Base-by-base conservation (phyloP, 306 rosid species). In the Myrica gale region DNA sequence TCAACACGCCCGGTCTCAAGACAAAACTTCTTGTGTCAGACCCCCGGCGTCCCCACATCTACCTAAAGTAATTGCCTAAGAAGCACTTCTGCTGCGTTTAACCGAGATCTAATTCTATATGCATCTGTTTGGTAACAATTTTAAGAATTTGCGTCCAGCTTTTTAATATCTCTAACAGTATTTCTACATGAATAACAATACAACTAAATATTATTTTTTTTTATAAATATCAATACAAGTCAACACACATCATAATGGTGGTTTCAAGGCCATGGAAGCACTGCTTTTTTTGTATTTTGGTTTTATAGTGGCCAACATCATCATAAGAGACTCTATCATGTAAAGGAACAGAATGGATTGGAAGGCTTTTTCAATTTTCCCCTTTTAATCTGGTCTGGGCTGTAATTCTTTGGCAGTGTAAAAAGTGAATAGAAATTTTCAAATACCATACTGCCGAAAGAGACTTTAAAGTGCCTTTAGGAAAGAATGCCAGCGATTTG, bases 401-500 rank as follows among this genome's bases (percentile, higher is more conserved):
- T 26, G 1, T 26, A 26, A 26, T 41, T 19, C 11, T 42, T 23
- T 4, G 47, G 9, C 50, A 41, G 12, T 63, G 68, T 78, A 87
- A 83, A 78, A 71, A 46, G 51, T 50, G 69, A 71, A 51, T 16
- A 17, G 9, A 5, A 5, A 69, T 66, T 60, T 51, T 42, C 69
- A 80, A 68, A 41, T 66, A 51, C 52, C 1, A 41, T 52, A 39
- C 21, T 4, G 83, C 87, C 87, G 83, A 88, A 85, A 83, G 91
- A 37, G 55, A 68, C 60, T 53, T 44, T 42, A 9, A 81, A 78
- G 82, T 61, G 51, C 50, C 82, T 87, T 85, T 83, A 68, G 69
- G 69, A 72, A 78, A 48, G 32, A 26, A 26, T 26, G 32, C 32
- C 32, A 26, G 32, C 32, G 32, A 26, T 26, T 26, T 26, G 32